A percentile compares a stretch with the other conserved stretches of the same genome.
Evolutionary conservation across 306 rosid genomes (phyloP).

Genomic region (Vicia sativa): DNA sequence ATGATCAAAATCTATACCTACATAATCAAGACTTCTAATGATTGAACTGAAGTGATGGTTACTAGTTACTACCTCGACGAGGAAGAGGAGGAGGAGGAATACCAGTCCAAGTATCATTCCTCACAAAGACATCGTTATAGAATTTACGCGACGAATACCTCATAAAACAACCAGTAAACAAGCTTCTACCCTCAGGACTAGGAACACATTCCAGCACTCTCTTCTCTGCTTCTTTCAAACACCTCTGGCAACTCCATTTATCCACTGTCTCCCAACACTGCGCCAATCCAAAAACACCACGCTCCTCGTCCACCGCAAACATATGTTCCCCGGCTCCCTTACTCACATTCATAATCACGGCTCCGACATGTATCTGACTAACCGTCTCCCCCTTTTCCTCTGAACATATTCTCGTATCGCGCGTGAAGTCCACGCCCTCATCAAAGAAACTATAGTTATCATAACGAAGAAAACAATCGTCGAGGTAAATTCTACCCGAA

Average conservation of each 20-base stretch:
- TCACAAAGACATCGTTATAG: constrained; percentile 3
- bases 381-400: neutral
- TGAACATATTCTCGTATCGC: constrained; percentile 37
- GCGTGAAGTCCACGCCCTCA: constrained; percentile 20
- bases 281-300: constrained; percentile 60
- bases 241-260: constrained; percentile 34
- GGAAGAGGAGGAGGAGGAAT: neutral
- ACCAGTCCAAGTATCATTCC: neutral
- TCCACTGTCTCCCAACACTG: constrained; percentile 61
- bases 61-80: constrained; percentile 8
- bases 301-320: constrained; percentile 40
- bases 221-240: constrained; percentile 40
- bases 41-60: neutral
- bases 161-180: constrained; percentile 56
- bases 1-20: neutral
- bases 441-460: constrained; percentile 44
- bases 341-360: constrained; percentile 42
- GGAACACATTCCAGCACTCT: constrained; percentile 44
- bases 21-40: neutral
- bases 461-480: constrained; percentile 62
- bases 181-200: constrained; percentile 46
- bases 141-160: constrained; percentile 60
- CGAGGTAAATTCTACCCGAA: constrained; percentile 51
- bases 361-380: neutral
- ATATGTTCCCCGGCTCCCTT: constrained; percentile 15